A percentile compares a stretch with the other conserved stretches of the same genome.
Conservation (phyloP, 2,329 filamentous ascomycete species). For the Scedosporium boydii region DNA sequence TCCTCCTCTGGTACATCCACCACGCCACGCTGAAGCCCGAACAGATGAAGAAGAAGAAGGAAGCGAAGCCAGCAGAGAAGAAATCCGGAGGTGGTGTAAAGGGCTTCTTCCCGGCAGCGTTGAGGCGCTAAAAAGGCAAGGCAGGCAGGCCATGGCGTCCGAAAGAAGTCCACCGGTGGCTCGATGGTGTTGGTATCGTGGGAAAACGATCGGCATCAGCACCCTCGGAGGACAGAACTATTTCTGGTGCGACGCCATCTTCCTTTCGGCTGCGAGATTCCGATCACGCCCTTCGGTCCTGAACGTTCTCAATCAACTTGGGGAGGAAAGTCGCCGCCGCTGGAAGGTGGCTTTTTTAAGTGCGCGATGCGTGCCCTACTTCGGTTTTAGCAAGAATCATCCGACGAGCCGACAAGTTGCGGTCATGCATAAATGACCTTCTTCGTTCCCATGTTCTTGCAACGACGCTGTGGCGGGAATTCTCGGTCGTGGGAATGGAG, state of each 20-base stretch:
- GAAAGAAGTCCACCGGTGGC: too few species aligned
- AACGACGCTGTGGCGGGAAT: neutral
- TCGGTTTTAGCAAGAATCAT: neutral
- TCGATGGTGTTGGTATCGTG: too few species aligned
- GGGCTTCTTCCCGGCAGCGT: neutral
- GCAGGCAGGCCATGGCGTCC: neutral
- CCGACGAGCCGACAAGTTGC: neutral
- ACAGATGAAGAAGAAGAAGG: slow-evolving; percentile 45
- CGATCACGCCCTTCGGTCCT: too few species aligned
- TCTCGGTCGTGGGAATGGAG: neutral
- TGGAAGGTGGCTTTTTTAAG: neutral
- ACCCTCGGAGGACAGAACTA: neutral
- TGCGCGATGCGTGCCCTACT: neutral
- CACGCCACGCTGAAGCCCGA: slow-evolving; percentile 51
- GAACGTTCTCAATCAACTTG: neutral
- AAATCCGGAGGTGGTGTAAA: slow-evolving; percentile 13
- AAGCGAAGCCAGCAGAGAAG: slow-evolving; percentile 21
- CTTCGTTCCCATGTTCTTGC: neutral
- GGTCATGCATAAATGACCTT: neutral
- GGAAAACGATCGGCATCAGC: neutral
- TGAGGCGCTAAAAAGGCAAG: neutral
- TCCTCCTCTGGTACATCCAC: slow-evolving; percentile 49
- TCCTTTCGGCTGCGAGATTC: too few species aligned
- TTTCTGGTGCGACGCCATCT: neutral
- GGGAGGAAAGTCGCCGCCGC: neutral